These are phyloP conservation scores for Albatrellus ellisii DNA, from an alignment of 768 basidiomycete species.

Conservation along the genomic window DNA sequence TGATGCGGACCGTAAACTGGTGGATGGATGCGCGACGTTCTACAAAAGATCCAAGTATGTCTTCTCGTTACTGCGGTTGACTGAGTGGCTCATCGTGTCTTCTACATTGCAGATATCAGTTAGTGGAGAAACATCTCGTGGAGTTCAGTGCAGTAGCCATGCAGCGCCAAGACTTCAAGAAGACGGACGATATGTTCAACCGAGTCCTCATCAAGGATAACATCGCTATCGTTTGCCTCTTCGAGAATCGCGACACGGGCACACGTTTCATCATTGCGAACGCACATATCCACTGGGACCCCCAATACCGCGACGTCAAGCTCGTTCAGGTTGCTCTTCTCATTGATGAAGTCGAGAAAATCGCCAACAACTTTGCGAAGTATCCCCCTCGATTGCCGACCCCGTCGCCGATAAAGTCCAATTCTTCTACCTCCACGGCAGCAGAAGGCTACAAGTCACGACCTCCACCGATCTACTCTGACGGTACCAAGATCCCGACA, in stretches of 20 bases:
- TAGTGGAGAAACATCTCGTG: conserved; percentile 87
- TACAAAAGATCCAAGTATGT: conserved; percentile 82
- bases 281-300: conserved; percentile 90
- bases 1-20: conserved; percentile 69
- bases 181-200: conserved; percentile 99
- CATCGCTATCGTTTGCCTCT: conserved; percentile 74
- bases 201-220: conserved; percentile 92
- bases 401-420: conserved; percentile 18
- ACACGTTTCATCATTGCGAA: conserved; percentile 84
- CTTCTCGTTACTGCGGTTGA: background rate
- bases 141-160: conserved; percentile 91
- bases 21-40: conserved; percentile 96
- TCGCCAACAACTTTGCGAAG: conserved; percentile 70
- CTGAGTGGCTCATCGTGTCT: background rate
- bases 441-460: too few relatives aligned
- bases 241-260: conserved; percentile 82
- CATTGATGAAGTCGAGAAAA: conserved; percentile 87
- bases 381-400: conserved; percentile 54
- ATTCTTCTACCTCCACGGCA: too few relatives aligned
- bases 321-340: conserved; percentile 90
- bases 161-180: conserved; percentile 88
- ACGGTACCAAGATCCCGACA: conserved; percentile 81
- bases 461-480: conserved; percentile 57
- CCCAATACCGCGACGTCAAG: conserved; percentile 88
- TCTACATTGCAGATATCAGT: conserved; percentile 50